Evolutionary conservation across 1,284 basidiomycete genomes (phyloP), one percentile per base, ranked within the genome.

Genomic region (Cryptococcus sp.): DNA sequence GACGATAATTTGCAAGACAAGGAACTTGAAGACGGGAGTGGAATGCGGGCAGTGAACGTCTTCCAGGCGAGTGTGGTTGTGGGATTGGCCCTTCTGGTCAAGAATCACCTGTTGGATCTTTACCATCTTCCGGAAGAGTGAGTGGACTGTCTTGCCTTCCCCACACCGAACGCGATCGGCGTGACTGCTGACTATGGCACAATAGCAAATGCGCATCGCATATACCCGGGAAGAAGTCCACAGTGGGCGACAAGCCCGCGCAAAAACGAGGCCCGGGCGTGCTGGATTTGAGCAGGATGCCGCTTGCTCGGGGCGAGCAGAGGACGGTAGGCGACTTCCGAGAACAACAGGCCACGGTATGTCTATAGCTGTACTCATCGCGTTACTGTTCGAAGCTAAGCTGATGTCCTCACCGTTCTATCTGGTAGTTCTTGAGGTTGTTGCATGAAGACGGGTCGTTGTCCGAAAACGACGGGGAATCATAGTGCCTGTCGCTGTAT

Each of bases 71-170:
- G 89, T 19, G 82, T 93, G 22, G 83, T 91, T 42, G 83, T 93
- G 22, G 86, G 86, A 19, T 85, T 95, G 69, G 86, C 90, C 48
- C 87, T 96, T 82, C 78, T 93, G 40, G 82, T 95, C 42, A 93
- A 93, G 71, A 84, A 88, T 16, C 85, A 94, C 74, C 81, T 97
- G 54, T 91, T 96, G 73, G 76, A 78, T 0, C 67, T 90, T 23
- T 97, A 95, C 74, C 85, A 87, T 2, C 75, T 96, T 46, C 88
- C 90, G 1, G 91, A 94, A 81, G 91, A 92, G 90, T 94, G 72
- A 64, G 88, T 73, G 8, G 16, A 8, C 41, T 15, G 76, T 19
- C 49, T 35, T 59, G 42, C 16, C n/a, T 19, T 25, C 53, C 20
- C 4, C 46, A n/a, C n/a, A 54, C 31, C 19, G 31, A 40, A 5